Evolutionary conservation across 768 basidiomycete species (phyloP), one percentile per base, ranked within the genome.

Genomic region (Phaeotremella fagi): DNA sequence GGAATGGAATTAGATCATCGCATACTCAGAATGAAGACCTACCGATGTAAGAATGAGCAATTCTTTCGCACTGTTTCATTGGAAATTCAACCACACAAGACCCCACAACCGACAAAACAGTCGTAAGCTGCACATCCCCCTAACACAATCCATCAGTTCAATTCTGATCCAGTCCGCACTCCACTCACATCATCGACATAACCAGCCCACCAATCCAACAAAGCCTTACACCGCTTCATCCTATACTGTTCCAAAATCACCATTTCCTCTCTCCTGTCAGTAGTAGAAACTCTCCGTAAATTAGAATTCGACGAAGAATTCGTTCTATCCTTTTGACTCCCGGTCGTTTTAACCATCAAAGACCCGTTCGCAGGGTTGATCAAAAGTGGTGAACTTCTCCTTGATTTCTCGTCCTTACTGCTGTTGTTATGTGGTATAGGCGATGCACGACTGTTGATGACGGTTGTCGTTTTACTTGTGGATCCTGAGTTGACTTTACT

Each of bases 41-140:
- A 70, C 68, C 68, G 48, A 70, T 49, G 49, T 70, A 70, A 23
- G 63, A 42, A 48, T 64, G 57, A 0, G 45, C 60, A 3, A 70
- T 35, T 9, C 65, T 25, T 37, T 70, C 68, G 18, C 52, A 49
- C 27, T 61, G 60, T n/a, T 52, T 36, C 15, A 15, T 6, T 3
- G 65, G 61, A 36, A 70, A 70, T 0, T 54, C 20, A 2, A 61
- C 55, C 1, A 58, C 28, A 23, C 37, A 31, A 26, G 45, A 38
- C 11, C 58, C 66, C 4, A 70, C 48, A 20, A 67, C 44, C n/a
- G 55, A 44, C 0, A 65, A 23, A 2, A 48, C 48, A 1, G 65
- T 53, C 4, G 65, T 61, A 5, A 70, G 55, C 45, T 70, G 68
- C 29, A 67, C 59, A 9, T 70, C 65, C 2, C 68, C 68, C 68